phyloP scores from a whole-genome alignment of 2,329 filamentous ascomycete genomes.

The Aspergillus sp. region DNA sequence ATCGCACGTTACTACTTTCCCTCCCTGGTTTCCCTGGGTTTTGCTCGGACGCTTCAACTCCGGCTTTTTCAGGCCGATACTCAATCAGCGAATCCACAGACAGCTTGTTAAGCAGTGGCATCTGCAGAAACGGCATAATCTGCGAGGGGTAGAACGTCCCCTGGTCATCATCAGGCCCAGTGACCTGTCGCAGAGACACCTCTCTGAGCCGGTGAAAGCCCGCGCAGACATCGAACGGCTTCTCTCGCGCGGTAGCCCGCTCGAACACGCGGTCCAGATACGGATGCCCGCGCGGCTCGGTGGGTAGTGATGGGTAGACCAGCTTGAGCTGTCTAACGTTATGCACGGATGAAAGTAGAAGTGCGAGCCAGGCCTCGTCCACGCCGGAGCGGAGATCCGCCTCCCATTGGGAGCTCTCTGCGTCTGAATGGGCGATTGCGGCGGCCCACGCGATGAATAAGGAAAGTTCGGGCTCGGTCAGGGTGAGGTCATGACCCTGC shows the following conservation, averaged over 20 bases:
- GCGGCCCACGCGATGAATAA: conserved; percentile 5
- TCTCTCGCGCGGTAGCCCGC: conserved; percentile 20
- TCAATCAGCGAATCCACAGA: conserved; percentile 29
- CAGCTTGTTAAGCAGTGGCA: conserved; percentile 25
- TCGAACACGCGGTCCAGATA: conserved; percentile 24
- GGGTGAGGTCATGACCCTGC: background rate
- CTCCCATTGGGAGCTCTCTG: conserved; percentile 25
- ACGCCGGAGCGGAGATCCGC: conserved; percentile 21
- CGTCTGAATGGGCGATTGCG: conserved; percentile 18
- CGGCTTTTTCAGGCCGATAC: background rate
- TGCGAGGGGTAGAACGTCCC: conserved; percentile 17
- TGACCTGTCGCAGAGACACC: conserved; percentile 20
- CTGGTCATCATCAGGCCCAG: conserved; percentile 7
- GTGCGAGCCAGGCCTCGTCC: conserved; percentile 29
- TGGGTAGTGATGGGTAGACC: conserved; percentile 18
- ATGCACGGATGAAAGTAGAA: conserved; percentile 25
- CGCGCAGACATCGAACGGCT: conserved; percentile 16
- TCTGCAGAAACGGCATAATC: conserved; percentile 25
- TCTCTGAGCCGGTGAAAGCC: conserved; percentile 21
- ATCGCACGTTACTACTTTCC: background rate
- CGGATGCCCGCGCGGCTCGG: background rate
- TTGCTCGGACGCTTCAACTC: background rate
- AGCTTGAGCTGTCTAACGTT: conserved; percentile 24
- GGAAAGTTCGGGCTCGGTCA: conserved; percentile 11
- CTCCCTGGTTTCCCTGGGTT: background rate